These are phyloP conservation scores for Paxillus involutus DNA, from an alignment of 768 basidiomycete species.

Conservation along the genomic window DNA sequence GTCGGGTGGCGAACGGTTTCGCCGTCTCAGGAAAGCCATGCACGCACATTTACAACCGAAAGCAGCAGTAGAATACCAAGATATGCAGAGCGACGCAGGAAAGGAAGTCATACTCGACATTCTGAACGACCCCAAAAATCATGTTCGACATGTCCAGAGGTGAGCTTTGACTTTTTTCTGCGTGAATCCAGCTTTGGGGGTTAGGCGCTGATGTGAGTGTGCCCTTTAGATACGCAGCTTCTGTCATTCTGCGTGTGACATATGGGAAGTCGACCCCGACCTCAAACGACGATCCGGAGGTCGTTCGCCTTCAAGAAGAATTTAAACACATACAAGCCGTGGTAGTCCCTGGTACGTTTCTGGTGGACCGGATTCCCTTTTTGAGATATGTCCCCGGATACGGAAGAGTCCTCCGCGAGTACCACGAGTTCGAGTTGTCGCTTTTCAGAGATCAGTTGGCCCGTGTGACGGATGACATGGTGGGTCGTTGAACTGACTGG, in stretches of 20 bases:
- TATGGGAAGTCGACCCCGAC: slow-evolving; percentile 28
- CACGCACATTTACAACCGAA: slow-evolving; percentile 55
- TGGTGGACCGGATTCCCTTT: slow-evolving; percentile 50
- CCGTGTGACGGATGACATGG: slow-evolving; percentile 42
- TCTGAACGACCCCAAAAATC: slow-evolving; percentile 11
- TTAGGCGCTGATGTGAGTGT: background rate
- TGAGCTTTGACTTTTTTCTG: background rate
- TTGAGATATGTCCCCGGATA: slow-evolving; percentile 52
- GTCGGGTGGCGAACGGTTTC: slow-evolving; percentile 51
- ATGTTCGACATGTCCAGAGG: slow-evolving; percentile 14
- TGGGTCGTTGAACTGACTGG: slow-evolving; percentile 8
- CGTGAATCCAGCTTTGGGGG: no score
- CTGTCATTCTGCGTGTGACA: slow-evolving; percentile 21
- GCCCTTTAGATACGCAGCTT: slow-evolving; percentile 16
- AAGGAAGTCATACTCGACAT: slow-evolving; percentile 17
- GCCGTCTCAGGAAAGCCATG: slow-evolving; percentile 52
- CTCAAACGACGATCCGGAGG: slow-evolving; percentile 11
- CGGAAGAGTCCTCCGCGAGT: slow-evolving; percentile 25
- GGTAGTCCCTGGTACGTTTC: slow-evolving; percentile 47
- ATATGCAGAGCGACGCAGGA: slow-evolving; percentile 38
- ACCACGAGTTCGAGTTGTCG: slow-evolving; percentile 46
- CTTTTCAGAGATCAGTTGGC: slow-evolving; percentile 50
- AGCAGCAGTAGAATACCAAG: slow-evolving; percentile 43
- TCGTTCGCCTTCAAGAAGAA: slow-evolving; percentile 16
- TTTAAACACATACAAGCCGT: slow-evolving; percentile 26